These are phyloP conservation scores for Teunomyces atbi DNA, from an alignment of 805 yeast species.

Conservation along the genomic window DNA sequence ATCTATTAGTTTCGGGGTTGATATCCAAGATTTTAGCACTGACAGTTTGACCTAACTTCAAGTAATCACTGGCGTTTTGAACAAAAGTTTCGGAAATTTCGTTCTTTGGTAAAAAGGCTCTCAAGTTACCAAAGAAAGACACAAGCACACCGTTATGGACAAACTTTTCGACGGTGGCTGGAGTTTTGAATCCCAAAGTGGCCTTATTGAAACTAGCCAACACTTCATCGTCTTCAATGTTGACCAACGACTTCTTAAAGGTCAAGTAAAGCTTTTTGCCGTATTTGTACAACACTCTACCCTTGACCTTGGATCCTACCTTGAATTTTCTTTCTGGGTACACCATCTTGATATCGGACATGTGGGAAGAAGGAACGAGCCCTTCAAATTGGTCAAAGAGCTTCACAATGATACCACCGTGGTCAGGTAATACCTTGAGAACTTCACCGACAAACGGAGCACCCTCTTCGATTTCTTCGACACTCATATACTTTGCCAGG, in stretches of 20 bases:
- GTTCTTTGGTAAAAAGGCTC: slow-evolving; percentile 78
- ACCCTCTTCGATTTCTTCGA: slow-evolving; percentile 77
- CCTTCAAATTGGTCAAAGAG: slow-evolving; percentile 70
- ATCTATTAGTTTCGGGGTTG: slow-evolving; percentile 50
- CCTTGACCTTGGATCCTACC: slow-evolving; percentile 77
- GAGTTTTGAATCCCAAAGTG: slow-evolving; percentile 48
- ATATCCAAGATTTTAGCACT: slow-evolving; percentile 60
- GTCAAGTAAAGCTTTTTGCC: slow-evolving; percentile 59
- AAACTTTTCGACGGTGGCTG: slow-evolving; percentile 73
- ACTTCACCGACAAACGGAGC: slow-evolving; percentile 52
- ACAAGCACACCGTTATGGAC: slow-evolving; percentile 78
- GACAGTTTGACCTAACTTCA: slow-evolving; percentile 83
- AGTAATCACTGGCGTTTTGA: slow-evolving; percentile 69
- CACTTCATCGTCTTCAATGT: slow-evolving; percentile 55
- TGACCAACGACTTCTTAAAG: slow-evolving; percentile 79
- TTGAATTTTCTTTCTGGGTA: slow-evolving; percentile 93
- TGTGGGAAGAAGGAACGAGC: slow-evolving; percentile 67
- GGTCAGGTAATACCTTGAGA: slow-evolving; percentile 52
- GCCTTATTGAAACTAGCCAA: slow-evolving; percentile 40
- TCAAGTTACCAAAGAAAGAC: slow-evolving; percentile 74
- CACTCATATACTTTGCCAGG: slow-evolving; percentile 61
- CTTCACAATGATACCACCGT: slow-evolving; percentile 64
- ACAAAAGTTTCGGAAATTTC: slow-evolving; percentile 92
- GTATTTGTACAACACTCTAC: slow-evolving; percentile 59
- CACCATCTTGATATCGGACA: slow-evolving; percentile 78